Conservation (phyloP, 768 basidiomycete species). For the Glaciozyma antarctica region DNA sequence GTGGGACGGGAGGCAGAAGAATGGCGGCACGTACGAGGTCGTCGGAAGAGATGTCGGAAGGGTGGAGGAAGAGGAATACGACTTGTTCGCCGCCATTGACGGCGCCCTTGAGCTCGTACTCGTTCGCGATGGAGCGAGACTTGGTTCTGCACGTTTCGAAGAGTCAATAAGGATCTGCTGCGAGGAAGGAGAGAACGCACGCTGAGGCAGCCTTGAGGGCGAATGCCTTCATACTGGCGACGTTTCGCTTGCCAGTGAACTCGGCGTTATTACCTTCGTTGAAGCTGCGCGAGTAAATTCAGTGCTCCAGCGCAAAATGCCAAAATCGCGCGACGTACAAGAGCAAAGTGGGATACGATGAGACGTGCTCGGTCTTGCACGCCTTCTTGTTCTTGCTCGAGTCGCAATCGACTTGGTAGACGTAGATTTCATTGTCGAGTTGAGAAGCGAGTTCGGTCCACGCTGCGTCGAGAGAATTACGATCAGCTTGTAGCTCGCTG, state of each 20-base stretch:
- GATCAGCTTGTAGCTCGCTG: neutral
- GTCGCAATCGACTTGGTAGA: slow-evolving; percentile 88
- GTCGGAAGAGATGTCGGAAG: slow-evolving; percentile 36
- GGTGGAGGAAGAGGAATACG: slow-evolving; percentile 53
- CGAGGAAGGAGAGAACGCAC: slow-evolving; percentile 44
- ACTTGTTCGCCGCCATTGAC: slow-evolving; percentile 46
- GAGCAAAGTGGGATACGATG: slow-evolving; percentile 73
- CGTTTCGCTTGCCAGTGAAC: slow-evolving; percentile 61
- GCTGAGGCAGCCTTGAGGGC: slow-evolving; percentile 62
- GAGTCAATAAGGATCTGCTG: too few relatives aligned
- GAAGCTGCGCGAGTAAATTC: slow-evolving; percentile 36
- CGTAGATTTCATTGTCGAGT: slow-evolving; percentile 60
- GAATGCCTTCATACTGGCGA: slow-evolving; percentile 64
- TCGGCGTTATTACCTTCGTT: slow-evolving; percentile 55
- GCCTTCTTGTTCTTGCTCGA: slow-evolving; percentile 48
- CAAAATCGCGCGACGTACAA: slow-evolving; percentile 47
- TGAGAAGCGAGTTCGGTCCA: slow-evolving; percentile 66
- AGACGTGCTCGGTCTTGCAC: slow-evolving; percentile 58
- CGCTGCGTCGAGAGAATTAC: slow-evolving; percentile 74
- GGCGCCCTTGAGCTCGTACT: slow-evolving; percentile 21
- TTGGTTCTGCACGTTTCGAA: neutral
- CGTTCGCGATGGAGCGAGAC: slow-evolving; percentile 7
- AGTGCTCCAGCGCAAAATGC: neutral
- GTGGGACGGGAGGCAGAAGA: neutral
- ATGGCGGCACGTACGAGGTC: slow-evolving; percentile 37